phyloP scores from a whole-genome alignment of 768 basidiomycete genomes.

The Leccinellum luteum region DNA sequence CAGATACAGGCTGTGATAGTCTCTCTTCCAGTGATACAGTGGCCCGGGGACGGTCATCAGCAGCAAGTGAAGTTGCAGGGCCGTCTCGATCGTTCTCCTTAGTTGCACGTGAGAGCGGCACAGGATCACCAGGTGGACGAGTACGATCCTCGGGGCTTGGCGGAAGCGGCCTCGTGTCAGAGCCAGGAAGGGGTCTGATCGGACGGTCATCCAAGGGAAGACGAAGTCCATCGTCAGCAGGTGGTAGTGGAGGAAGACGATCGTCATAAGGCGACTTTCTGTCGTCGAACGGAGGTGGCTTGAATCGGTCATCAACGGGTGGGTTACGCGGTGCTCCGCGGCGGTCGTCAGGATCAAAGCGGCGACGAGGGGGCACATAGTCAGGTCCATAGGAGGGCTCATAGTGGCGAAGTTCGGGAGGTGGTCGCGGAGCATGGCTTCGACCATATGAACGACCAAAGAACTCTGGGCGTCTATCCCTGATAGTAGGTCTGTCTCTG shows the following conservation, averaged over 20 bases:
- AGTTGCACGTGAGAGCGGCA: constrained; percentile 12
- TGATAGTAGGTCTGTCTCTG: constrained; percentile 32
- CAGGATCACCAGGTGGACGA: constrained; percentile 18
- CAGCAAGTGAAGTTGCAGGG: constrained; percentile 14
- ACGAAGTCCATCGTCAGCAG: too few relatives aligned
- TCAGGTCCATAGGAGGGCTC: constrained; percentile 41
- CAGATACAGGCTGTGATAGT: constrained; percentile 32
- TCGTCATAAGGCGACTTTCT: constrained; percentile 31
- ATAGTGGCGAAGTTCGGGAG: constrained; percentile 47
- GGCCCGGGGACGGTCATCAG: constrained; percentile 29
- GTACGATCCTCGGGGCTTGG: constrained; percentile 22
- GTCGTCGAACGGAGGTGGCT: constrained; percentile 30
- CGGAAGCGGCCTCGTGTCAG: constrained; percentile 13
- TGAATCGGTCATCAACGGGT: constrained; percentile 21
- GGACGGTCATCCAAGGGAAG: too few relatives aligned
- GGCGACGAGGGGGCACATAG: constrained; percentile 33
- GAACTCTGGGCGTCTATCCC: constrained; percentile 39
- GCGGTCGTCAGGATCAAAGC: constrained; percentile 32
- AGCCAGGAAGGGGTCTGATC: constrained; percentile 27
- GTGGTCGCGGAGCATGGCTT: constrained; percentile 40
- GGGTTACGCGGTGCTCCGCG: constrained; percentile 21
- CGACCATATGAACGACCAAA: constrained; percentile 39
- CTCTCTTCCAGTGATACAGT: constrained; percentile 39
- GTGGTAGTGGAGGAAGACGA: constrained; percentile 19
- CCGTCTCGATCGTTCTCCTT: constrained; percentile 29